Evolutionary conservation across 768 basidiomycete species (phyloP).

Genomic region (Roridomyces roridus): DNA sequence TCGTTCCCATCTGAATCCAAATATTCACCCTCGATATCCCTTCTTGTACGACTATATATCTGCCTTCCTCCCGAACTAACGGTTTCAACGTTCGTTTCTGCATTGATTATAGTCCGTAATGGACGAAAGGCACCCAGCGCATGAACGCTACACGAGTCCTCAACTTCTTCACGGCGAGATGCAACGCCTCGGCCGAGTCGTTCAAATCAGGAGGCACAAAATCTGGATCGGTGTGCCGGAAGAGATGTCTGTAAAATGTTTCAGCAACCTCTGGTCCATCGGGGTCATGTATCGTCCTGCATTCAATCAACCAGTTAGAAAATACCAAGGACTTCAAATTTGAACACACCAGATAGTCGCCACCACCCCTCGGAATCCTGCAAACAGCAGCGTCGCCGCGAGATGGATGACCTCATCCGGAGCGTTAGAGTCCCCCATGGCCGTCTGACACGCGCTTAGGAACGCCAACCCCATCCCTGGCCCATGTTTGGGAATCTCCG

Average conservation of each 20-base stretch:
- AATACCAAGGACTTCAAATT: too few species aligned
- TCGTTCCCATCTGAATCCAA: too few species aligned
- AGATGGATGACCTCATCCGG: constrained; percentile 41
- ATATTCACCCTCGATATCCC: too few species aligned
- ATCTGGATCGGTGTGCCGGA: neutral
- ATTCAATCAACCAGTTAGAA: neutral
- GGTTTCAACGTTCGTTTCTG: too few species aligned
- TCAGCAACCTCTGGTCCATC: constrained; percentile 22
- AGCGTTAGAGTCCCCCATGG: constrained; percentile 17
- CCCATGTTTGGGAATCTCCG: constrained; percentile 9
- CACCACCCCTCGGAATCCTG: constrained; percentile 32
- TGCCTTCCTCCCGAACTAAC: too few species aligned
- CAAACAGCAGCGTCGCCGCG: constrained; percentile 34
- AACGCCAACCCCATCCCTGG: constrained; percentile 35
- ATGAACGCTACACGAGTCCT: neutral
- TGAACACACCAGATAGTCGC: constrained; percentile 43
- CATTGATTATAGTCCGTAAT: neutral
- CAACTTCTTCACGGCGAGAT: neutral
- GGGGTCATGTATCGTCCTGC: constrained; percentile 21
- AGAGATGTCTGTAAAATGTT: constrained; percentile 12
- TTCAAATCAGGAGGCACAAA: neutral
- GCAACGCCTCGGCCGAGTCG: neutral
- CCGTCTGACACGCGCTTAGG: constrained; percentile 34
- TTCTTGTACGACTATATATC: too few species aligned
- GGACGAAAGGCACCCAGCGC: neutral